Conservation (phyloP, 192 early-diverging fungal genomes). For the Chytriomyces confervae region DNA sequence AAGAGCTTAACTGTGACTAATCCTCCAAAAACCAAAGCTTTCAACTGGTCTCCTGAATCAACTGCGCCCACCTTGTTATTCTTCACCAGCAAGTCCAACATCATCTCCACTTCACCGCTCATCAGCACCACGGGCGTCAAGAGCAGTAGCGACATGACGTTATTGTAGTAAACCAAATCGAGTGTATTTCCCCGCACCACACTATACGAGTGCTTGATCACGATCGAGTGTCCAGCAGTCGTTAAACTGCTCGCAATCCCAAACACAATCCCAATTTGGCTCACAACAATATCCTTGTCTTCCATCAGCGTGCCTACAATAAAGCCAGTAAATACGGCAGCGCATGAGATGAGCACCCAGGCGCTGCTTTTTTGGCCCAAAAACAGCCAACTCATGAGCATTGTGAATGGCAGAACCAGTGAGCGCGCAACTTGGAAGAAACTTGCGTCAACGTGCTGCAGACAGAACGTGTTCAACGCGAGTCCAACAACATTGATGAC, state of each 20-base stretch:
- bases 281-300: background rate
- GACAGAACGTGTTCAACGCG: constrained; percentile 61
- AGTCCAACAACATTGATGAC: constrained; percentile 62
- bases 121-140: constrained; percentile 57
- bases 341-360: constrained; percentile 49
- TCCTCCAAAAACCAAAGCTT: constrained; percentile 31
- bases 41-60: background rate
- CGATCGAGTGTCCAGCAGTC: constrained; percentile 66
- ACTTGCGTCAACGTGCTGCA: constrained; percentile 63
- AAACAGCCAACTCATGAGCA: constrained; percentile 49
- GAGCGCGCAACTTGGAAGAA: constrained; percentile 69
- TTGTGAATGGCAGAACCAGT: constrained; percentile 64
- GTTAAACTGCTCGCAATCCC: constrained; percentile 58
- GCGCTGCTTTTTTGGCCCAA: constrained; percentile 44
- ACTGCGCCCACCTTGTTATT: background rate
- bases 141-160: constrained; percentile 50
- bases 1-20: constrained; percentile 18
- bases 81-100: background rate
- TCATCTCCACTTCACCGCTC: constrained; percentile 45
- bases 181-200: constrained; percentile 58
- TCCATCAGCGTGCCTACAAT: constrained; percentile 56
- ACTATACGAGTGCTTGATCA: constrained; percentile 59
- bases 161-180: constrained; percentile 69
- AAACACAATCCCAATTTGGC: constrained; percentile 47
- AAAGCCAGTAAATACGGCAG: constrained; percentile 59